Conservation (phyloP, 805 yeast genomes). For the Metschnikowia henanensis region DNA sequence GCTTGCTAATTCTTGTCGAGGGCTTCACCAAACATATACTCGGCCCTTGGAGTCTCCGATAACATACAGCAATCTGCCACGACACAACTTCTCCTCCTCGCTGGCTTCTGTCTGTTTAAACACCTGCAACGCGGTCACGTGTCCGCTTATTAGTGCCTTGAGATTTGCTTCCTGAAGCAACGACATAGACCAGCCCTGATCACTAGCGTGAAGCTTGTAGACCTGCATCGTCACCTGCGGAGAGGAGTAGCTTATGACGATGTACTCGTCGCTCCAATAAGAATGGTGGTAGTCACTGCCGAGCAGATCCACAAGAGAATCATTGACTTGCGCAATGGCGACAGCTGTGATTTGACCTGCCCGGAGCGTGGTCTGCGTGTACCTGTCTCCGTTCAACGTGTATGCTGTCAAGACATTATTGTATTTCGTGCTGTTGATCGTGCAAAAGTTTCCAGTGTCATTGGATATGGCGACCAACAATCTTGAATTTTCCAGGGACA, state of each 20-base stretch:
- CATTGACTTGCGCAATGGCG: slow-evolving; percentile 32
- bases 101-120: slow-evolving; percentile 31
- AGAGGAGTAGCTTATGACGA: slow-evolving; percentile 29
- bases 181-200: slow-evolving; percentile 17
- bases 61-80: slow-evolving; percentile 43
- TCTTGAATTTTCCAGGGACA: slow-evolving; percentile 21
- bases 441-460: slow-evolving; percentile 54
- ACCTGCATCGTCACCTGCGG: slow-evolving; percentile 19
- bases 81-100: slow-evolving; percentile 33
- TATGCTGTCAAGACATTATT: slow-evolving; percentile 32
- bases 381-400: slow-evolving; percentile 55
- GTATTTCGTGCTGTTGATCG: slow-evolving; percentile 24
- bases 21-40: slow-evolving; percentile 36
- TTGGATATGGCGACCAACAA: slow-evolving; percentile 47
- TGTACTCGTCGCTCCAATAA: slow-evolving; percentile 38
- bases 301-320: slow-evolving; percentile 25
- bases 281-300: slow-evolving; percentile 27
- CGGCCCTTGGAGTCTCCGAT: slow-evolving; percentile 57
- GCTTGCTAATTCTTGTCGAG: too few species aligned
- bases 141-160: slow-evolving; percentile 4
- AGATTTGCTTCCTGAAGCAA: slow-evolving; percentile 13
- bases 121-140: slow-evolving; percentile 31
- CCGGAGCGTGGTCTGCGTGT: slow-evolving; percentile 24
- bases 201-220: slow-evolving; percentile 21
- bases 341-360: slow-evolving; percentile 23